These are phyloP conservation scores for Rhizoctonia solani DNA, from an alignment of 1,284 basidiomycete species.

Conservation along the genomic window DNA sequence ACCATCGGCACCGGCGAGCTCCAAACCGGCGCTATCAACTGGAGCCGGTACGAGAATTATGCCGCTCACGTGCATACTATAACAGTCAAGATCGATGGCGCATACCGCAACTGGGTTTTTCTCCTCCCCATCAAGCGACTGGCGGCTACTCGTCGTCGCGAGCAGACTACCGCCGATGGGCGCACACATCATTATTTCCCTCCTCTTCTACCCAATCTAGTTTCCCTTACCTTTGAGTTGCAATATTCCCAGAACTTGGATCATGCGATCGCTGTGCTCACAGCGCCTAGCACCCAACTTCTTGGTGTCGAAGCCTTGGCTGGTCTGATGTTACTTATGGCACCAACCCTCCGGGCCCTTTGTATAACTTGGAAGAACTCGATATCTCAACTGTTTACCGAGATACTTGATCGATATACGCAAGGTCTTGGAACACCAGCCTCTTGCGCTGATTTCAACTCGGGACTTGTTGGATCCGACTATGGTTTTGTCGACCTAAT, in stretches of 20 bases:
- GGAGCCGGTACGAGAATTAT: conserved; percentile 1
- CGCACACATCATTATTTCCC: background rate
- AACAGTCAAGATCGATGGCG: background rate
- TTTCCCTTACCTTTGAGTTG: background rate
- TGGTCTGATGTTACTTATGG: background rate
- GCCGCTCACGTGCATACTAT: background rate
- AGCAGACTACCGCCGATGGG: background rate
- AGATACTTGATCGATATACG: background rate
- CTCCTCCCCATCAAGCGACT: background rate
- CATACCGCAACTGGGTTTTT: background rate
- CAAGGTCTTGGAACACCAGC: background rate
- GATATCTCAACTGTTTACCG: background rate
- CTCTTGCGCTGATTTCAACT: background rate
- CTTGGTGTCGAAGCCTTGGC: conserved; percentile 1
- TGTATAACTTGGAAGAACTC: background rate
- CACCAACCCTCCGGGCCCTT: background rate
- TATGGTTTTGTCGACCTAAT: background rate
- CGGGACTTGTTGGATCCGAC: background rate
- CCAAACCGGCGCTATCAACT: background rate
- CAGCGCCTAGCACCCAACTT: background rate
- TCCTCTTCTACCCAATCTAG: conserved; percentile 6
- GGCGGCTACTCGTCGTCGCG: background rate
- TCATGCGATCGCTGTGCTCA: background rate
- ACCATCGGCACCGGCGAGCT: background rate
- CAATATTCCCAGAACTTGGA: background rate